These are phyloP conservation scores for Candida nemodendra DNA, from an alignment of 805 yeast genomes.

Conservation along the genomic window DNA sequence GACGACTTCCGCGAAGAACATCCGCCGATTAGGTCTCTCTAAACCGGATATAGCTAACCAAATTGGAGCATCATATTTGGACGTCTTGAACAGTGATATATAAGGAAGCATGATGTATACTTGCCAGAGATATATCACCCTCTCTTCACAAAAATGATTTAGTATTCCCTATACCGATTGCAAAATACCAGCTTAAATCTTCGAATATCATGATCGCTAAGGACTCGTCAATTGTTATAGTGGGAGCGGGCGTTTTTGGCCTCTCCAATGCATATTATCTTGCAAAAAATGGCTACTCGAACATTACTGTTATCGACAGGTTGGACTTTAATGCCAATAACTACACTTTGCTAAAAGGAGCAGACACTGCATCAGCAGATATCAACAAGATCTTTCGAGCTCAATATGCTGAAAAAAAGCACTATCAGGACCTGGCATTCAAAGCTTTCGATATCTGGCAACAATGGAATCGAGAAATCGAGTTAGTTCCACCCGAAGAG, in stretches of 20 bases:
- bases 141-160: too few species aligned
- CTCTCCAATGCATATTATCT: conserved; percentile 48
- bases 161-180: too few species aligned
- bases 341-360: conserved; percentile 36
- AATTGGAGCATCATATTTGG: too few species aligned
- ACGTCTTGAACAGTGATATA: too few species aligned
- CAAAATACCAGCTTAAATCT: too few species aligned
- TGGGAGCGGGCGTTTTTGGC: conserved; percentile 60
- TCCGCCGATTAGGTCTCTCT: too few species aligned
- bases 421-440: conserved; percentile 33
- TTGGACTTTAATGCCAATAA: conserved; percentile 29
- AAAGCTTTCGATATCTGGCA: conserved; percentile 28
- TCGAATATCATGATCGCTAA: conserved; percentile 10
- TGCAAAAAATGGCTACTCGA: conserved; percentile 33
- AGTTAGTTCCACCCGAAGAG: conserved; percentile 24
- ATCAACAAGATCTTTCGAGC: conserved; percentile 40
- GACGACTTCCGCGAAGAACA: too few species aligned
- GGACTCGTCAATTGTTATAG: conserved; percentile 35
- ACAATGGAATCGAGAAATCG: conserved; percentile 26
- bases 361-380: conserved; percentile 41
- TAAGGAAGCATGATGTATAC: too few species aligned
- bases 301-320: conserved; percentile 40
- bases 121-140: too few species aligned
- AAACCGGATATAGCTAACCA: too few species aligned
- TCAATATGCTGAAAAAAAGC: conserved; percentile 37